phyloP scores from a whole-genome alignment of 352 stramenopile species.

The Pythium utonaiense region DNA sequence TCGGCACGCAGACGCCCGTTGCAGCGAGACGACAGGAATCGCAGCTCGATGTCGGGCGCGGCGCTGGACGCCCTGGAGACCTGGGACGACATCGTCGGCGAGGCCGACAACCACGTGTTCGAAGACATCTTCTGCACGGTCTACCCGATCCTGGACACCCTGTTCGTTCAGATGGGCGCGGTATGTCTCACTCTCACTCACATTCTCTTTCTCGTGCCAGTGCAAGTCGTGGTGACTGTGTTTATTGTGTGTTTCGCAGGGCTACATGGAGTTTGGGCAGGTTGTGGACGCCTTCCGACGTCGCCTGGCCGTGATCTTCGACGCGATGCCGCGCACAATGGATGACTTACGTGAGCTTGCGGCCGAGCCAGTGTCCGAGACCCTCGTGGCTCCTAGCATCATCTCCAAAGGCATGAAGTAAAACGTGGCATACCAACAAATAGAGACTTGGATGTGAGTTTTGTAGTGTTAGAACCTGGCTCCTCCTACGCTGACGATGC shows the following conservation, averaged over 20 bases:
- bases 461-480: not conserved
- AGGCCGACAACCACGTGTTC: slow-evolving; percentile 79
- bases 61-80: slow-evolving; percentile 42
- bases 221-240: no score
- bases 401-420: slow-evolving; percentile 25
- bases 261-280: slow-evolving; percentile 89
- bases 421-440: slow-evolving; percentile 9
- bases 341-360: slow-evolving; percentile 59
- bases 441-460: slow-evolving; percentile 17
- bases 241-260: slow-evolving; percentile 34
- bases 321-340: slow-evolving; percentile 53
- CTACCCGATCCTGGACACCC: slow-evolving; percentile 73
- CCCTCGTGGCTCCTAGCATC: slow-evolving; percentile 38
- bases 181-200: slow-evolving; percentile 46
- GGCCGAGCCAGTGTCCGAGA: slow-evolving; percentile 62
- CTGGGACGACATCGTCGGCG: slow-evolving; percentile 72
- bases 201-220: no score
- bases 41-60: slow-evolving; percentile 30
- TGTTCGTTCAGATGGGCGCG: slow-evolving; percentile 86
- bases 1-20: slow-evolving; percentile 4
- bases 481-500: not conserved
- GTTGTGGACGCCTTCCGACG: slow-evolving; percentile 65
- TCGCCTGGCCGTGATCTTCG: slow-evolving; percentile 72
- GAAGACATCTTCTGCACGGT: slow-evolving; percentile 83
- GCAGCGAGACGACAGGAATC: not conserved